Percentiles rank a stretch among this genome's conserved stretches.
Evolutionary conservation across 2,329 filamentous ascomycete genomes (phyloP).

Genomic region (Aureobasidium sp.): DNA sequence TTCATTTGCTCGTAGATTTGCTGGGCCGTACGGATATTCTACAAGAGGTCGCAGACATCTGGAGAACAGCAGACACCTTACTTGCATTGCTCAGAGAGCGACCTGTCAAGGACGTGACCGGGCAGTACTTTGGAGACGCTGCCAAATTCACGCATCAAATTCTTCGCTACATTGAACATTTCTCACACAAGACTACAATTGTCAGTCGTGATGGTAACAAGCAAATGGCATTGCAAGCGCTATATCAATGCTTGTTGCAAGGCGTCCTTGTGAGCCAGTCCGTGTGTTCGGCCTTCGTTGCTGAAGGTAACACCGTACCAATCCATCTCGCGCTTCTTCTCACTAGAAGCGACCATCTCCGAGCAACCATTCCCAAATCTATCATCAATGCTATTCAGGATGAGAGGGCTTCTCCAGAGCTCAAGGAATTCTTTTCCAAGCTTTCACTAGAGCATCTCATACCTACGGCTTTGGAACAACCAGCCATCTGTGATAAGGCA

Average conservation of each 20-base stretch:
- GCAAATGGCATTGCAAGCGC: neutral
- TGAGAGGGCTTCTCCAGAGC: neutral
- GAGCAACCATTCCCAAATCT: neutral
- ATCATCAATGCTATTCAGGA: neutral
- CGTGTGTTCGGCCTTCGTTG: constrained; percentile 27
- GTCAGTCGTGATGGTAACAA: neutral
- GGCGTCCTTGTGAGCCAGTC: constrained; percentile 20
- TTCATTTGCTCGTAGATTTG: constrained; percentile 20
- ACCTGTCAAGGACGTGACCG: constrained; percentile 13
- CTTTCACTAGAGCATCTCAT: constrained; percentile 18
- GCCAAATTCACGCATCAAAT: constrained; percentile 13
- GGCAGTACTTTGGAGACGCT: constrained; percentile 20
- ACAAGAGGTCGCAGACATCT: neutral
- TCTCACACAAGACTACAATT: neutral
- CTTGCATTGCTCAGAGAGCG: constrained; percentile 22
- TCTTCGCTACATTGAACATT: neutral
- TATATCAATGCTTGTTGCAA: constrained; percentile 11
- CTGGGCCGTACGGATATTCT: constrained; percentile 8
- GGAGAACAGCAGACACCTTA: constrained; percentile 9
- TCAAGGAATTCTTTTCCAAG: constrained; percentile 20
- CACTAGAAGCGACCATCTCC: neutral
- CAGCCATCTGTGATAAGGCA: neutral
- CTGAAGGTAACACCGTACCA: constrained; percentile 31
- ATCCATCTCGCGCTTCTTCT: constrained; percentile 29
- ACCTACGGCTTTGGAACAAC: constrained; percentile 17